phyloP scores from a whole-genome alignment of 1,284 basidiomycete species.

The Trametes polyzona region DNA sequence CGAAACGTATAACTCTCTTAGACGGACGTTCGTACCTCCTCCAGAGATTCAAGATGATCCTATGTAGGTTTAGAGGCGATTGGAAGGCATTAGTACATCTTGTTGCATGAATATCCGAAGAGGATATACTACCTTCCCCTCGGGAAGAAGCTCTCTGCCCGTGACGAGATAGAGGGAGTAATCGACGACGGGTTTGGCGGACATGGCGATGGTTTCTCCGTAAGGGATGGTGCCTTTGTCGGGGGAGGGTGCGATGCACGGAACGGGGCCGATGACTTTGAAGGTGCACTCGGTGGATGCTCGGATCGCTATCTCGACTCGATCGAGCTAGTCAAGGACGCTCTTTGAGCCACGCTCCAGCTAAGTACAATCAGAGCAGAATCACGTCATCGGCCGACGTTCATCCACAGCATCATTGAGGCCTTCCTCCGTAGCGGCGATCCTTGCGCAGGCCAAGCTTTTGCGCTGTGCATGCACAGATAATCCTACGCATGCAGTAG shows the following conservation, averaged over 20 bases:
- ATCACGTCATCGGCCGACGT: no score
- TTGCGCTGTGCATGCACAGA: no score
- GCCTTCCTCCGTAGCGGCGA: no score
- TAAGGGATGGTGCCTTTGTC: background rate
- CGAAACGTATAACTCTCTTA: background rate
- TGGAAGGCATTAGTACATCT: background rate
- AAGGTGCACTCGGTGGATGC: background rate
- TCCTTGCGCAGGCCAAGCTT: no score
- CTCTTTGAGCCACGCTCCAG: no score
- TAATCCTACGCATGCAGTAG: no score
- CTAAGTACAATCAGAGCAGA: no score
- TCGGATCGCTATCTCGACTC: background rate
- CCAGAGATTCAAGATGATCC: constrained; percentile 79
- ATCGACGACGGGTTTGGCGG: constrained; percentile 43
- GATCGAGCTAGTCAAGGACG: no score
- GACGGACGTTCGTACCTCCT: constrained; percentile 56
- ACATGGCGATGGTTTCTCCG: constrained; percentile 5
- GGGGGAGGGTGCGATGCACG: no score
- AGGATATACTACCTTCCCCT: constrained; percentile 64
- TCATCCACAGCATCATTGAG: no score
- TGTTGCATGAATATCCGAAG: background rate
- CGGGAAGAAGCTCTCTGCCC: constrained; percentile 77
- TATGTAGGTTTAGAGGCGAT: constrained; percentile 32
- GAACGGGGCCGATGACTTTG: no score
- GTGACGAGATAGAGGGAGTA: constrained; percentile 90